Evolutionary conservation across 257 asterid species (phyloP).

Genomic region (Solanum clarkiae): DNA sequence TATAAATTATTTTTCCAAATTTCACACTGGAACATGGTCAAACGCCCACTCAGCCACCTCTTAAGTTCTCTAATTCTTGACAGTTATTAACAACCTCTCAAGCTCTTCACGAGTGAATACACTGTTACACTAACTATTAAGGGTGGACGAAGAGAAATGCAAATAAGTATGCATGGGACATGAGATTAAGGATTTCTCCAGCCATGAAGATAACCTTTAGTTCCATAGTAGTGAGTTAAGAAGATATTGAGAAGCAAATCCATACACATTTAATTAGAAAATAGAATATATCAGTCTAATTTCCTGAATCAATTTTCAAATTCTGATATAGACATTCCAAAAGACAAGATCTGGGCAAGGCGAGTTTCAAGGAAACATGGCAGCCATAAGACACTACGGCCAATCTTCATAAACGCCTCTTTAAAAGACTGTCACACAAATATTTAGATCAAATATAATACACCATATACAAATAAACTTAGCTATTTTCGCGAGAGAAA

Average conservation of each 20-base stretch:
- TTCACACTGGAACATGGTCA: too few relatives aligned
- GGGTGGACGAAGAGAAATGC: not conserved
- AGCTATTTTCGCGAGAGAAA: not conserved
- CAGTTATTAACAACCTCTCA: not conserved
- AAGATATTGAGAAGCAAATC: not conserved
- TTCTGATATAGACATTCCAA: not conserved
- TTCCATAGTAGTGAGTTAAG: not conserved
- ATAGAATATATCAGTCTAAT: not conserved
- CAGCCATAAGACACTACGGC: not conserved
- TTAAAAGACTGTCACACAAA: not conserved
- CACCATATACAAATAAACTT: not conserved
- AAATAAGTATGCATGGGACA: not conserved
- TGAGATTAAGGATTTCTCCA: not conserved
- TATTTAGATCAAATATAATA: not conserved
- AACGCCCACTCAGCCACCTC: not conserved
- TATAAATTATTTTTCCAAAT: too few relatives aligned
- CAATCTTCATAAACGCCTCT: not conserved
- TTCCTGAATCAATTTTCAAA: not conserved
- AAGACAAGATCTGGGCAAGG: not conserved
- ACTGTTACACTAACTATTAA: not conserved
- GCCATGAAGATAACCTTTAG: not conserved
- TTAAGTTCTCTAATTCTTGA: not conserved
- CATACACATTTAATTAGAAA: not conserved
- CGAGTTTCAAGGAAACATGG: not conserved
- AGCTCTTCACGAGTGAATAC: not conserved